A percentile compares a stretch with the other conserved stretches of the same genome.
Conservation (phyloP, 495 filamentous ascomycete species). For the Pyrenula aspistea region DNA sequence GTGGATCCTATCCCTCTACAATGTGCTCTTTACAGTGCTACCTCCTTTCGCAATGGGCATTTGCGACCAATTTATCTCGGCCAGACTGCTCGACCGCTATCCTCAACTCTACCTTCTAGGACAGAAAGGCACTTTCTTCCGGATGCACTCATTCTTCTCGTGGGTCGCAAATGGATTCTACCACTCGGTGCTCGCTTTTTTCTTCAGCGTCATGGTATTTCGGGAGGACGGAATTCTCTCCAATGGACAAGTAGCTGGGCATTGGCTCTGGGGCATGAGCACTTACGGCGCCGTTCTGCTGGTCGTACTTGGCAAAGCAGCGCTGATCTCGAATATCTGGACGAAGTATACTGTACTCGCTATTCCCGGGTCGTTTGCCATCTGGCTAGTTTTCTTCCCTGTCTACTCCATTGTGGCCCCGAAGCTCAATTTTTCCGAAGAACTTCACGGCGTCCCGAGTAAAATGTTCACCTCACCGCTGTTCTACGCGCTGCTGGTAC, state of each 20-base stretch:
- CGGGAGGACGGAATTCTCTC: constrained; percentile 59
- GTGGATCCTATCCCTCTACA: constrained; percentile 98
- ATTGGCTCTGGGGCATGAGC: constrained; percentile 95
- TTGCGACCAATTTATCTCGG: constrained; percentile 95
- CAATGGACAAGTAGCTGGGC: constrained; percentile 71
- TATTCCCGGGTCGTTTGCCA: constrained; percentile 82
- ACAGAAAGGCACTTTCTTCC: constrained; percentile 89
- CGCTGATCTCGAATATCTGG: constrained; percentile 93
- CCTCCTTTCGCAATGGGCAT: constrained; percentile 94
- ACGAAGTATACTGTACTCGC: constrained; percentile 96
- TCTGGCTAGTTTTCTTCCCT: constrained; percentile 86
- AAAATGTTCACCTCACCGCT: constrained; percentile 67
- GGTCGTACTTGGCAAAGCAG: constrained; percentile 91
- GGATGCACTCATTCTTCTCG: constrained; percentile 75
- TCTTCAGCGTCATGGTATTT: constrained; percentile 71
- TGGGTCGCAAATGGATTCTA: constrained; percentile 94
- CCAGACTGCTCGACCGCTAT: constrained; percentile 91
- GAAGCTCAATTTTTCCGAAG: constrained; percentile 60
- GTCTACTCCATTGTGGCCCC: constrained; percentile 87
- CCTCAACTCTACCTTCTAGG: constrained; percentile 91
- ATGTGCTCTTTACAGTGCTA: constrained; percentile 93
- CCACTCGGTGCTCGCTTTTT: constrained; percentile 86
- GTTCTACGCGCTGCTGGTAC: constrained; percentile 81
- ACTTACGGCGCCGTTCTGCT: constrained; percentile 84
- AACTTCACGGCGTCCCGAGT: constrained; percentile 77